Evolutionary conservation across 257 asterid genomes (phyloP), one percentile per base, ranked within the genome.

Genomic region (Solanum sejunctum): DNA sequence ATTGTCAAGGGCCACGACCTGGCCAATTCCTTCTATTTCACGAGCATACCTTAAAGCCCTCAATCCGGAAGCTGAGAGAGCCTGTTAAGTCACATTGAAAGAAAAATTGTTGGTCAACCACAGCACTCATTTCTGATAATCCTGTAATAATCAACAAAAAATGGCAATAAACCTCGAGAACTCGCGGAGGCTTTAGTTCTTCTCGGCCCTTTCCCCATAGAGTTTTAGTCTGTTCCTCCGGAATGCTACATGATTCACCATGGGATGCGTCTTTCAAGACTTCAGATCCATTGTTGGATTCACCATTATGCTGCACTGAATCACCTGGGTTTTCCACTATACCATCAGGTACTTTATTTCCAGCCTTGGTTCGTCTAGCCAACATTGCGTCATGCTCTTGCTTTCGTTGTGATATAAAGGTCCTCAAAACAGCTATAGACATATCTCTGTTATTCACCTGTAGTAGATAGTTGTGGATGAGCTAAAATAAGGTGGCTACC

Each of bases 361-460:
- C 89, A 36, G 86, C 90, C 58, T 51, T 66, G 87, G 91, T 95
- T 85, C 85, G 92, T 88, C 79, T 95, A 11, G 93, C 86, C 75
- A 89, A 70, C 90, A 84, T 57, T 12, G 89, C 87, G 45, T 95
- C 94, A 66, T 95, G 97, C 89, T 97, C 98, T 88, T 89, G 90
- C 81, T 90, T 85, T 52, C 93, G 93, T 81, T 92, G 92, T 12
- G 92, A 85, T 82, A 97, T 85, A 91, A 94, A 95, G 61, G 93
- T 86, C 91, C 99, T 93, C 93, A 95, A 85, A 88, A 97, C 98
- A 36, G 99, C 98, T 87, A 97, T 91, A 23, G 99, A 97, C 95
- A 97, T 92, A 86, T 97, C 99, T 87, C 98, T 92, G 88, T 97
- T 95, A 73, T 97, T 94, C 84, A 97, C 98, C 99, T 97, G 94